These are phyloP conservation scores for Fusarium sp. DNA, from an alignment of 2,329 filamentous ascomycete genomes.

Conservation along the genomic window DNA sequence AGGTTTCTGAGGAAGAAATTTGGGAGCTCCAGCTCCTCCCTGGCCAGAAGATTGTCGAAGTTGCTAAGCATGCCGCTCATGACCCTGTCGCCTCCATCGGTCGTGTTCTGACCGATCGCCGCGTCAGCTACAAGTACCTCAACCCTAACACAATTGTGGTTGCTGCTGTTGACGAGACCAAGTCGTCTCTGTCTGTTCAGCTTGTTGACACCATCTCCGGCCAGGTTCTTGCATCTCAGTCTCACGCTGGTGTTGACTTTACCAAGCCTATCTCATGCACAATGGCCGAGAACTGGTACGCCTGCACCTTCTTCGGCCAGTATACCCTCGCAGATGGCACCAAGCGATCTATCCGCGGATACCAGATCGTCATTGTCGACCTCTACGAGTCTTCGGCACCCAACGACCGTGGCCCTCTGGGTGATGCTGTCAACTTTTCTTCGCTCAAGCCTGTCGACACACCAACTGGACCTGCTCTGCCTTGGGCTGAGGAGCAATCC, in stretches of 20 bases:
- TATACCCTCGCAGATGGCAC: slow-evolving; percentile 68
- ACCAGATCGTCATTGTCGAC: slow-evolving; percentile 88
- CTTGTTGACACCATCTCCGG: slow-evolving; percentile 90
- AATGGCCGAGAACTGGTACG: slow-evolving; percentile 95
- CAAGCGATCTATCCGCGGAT: slow-evolving; percentile 77
- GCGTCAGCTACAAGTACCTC: slow-evolving; percentile 97
- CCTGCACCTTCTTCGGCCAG: slow-evolving; percentile 81
- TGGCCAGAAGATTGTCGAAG: slow-evolving; percentile 75
- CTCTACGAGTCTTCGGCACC: slow-evolving; percentile 87
- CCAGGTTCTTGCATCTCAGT: slow-evolving; percentile 78
- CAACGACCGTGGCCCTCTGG: slow-evolving; percentile 87
- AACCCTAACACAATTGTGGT: slow-evolving; percentile 88
- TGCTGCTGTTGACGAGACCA: slow-evolving; percentile 72
- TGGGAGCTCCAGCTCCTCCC: slow-evolving; percentile 81
- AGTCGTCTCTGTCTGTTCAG: slow-evolving; percentile 76
- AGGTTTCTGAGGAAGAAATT: slow-evolving; percentile 61
- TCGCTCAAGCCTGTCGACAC: slow-evolving; percentile 75
- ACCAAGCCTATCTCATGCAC: slow-evolving; percentile 80
- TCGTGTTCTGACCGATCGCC: slow-evolving; percentile 89
- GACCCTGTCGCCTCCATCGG: slow-evolving; percentile 96
- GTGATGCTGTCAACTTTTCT: slow-evolving; percentile 78
- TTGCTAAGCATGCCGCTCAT: slow-evolving; percentile 77
- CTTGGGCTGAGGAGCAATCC: slow-evolving; percentile 82
- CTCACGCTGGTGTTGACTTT: slow-evolving; percentile 80
- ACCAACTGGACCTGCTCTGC: slow-evolving; percentile 69